Conservation (phyloP, 768 basidiomycete species). For the Pholiota molesta region DNA sequence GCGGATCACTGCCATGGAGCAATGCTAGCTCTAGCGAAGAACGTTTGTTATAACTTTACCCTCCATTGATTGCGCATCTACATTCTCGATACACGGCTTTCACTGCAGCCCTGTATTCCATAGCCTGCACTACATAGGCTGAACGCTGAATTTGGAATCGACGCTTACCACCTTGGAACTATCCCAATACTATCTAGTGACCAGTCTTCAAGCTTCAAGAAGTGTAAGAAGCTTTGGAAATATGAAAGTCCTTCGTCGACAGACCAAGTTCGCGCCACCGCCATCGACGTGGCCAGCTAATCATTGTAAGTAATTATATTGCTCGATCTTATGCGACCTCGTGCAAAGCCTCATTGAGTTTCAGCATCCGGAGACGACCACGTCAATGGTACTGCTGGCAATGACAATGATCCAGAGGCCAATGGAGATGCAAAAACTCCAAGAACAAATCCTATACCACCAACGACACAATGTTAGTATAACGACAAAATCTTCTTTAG, state of each 20-base stretch:
- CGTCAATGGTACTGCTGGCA: neutral
- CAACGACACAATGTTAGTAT: neutral
- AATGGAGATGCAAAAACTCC: neutral
- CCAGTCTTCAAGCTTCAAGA: neutral
- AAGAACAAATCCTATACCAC: neutral
- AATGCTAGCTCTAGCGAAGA: neutral
- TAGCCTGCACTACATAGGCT: neutral
- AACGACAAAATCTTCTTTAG: neutral
- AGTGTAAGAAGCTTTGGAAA: neutral
- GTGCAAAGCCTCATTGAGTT: neutral
- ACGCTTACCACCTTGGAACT: no score
- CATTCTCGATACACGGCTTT: neutral
- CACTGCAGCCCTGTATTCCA: neutral
- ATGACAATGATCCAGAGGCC: neutral
- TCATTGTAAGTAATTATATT: neutral
- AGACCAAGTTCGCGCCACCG: neutral
- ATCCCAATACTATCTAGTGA: no score
- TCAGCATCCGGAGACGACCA: neutral
- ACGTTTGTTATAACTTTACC: neutral
- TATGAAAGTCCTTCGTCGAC: neutral
- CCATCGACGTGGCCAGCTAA: neutral
- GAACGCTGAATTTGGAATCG: no score
- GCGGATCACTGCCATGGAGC: neutral
- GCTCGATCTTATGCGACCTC: neutral
- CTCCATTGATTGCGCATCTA: neutral